phyloP scores from a whole-genome alignment of 2,329 filamentous ascomycete species.

The Colletotrichum lupini region DNA sequence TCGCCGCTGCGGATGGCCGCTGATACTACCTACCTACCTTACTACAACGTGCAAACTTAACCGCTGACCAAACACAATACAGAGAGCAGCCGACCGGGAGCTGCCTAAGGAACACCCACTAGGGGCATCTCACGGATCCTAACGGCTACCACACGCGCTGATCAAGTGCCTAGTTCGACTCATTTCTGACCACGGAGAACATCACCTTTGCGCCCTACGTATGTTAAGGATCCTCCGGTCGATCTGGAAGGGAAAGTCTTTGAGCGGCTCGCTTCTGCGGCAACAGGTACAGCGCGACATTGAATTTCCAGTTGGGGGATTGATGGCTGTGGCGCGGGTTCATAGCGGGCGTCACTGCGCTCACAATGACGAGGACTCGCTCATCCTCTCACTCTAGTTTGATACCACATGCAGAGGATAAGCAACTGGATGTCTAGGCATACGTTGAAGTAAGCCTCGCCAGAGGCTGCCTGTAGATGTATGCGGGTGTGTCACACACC shows the following conservation, averaged over 20 bases:
- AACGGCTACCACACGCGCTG: not conserved
- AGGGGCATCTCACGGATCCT: not conserved
- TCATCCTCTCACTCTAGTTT: not conserved
- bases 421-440: not conserved
- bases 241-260: not conserved
- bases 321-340: not conserved
- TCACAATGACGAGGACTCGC: not conserved
- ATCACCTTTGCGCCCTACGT: not conserved
- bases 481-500: not conserved
- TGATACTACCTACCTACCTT: not conserved
- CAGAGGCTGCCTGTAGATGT: not conserved
- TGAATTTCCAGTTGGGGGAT: not conserved
- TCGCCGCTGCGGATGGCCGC: not conserved
- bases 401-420: not conserved
- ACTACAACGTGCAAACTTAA: not conserved
- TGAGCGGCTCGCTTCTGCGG: not conserved
- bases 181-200: not conserved
- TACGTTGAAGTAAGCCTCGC: not conserved
- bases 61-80: not conserved
- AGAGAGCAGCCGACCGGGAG: slow-evolving; percentile 7
- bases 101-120: no score
- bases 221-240: not conserved
- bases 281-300: not conserved
- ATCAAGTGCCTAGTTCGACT: not conserved
- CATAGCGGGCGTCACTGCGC: not conserved